These are phyloP conservation scores for Rosa lucieae DNA, from an alignment of 306 rosid species.

Conservation along the genomic window DNA sequence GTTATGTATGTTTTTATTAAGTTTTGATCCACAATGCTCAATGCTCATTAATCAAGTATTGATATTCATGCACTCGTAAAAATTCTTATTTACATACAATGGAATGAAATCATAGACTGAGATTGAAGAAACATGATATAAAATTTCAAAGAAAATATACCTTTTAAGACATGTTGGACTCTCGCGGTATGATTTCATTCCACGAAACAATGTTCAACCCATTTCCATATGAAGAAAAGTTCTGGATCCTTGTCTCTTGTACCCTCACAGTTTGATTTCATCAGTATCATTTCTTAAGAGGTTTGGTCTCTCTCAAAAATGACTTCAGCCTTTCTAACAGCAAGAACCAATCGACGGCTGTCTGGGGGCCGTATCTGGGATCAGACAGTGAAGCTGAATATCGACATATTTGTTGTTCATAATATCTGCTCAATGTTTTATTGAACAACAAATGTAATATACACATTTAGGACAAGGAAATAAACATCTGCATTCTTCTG, in stretches of 20 bases:
- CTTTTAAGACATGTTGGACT: neutral
- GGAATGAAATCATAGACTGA: neutral
- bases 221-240: neutral
- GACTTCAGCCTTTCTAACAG: neutral
- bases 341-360: neutral
- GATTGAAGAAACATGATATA: neutral
- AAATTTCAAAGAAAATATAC: neutral
- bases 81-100: neutral
- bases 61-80: too few relatives aligned
- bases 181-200: neutral
- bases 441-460: slow-evolving; percentile 43
- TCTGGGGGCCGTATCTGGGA: neutral
- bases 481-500: slow-evolving; percentile 73
- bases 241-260: neutral
- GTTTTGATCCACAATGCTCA: too few relatives aligned
- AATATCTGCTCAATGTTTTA: slow-evolving; percentile 39
- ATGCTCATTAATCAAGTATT: neutral
- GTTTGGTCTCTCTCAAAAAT: neutral
- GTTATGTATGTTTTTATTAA: too few relatives aligned
- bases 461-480: slow-evolving; percentile 42
- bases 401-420: neutral
- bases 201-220: neutral
- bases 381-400: neutral
- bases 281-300: neutral
- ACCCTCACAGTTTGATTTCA: neutral